Percentiles rank a stretch among this genome's conserved stretches.
These are phyloP conservation scores for Cercospora berteroae DNA, from an alignment of 2,329 filamentous ascomycete genomes.

Conservation along the genomic window DNA sequence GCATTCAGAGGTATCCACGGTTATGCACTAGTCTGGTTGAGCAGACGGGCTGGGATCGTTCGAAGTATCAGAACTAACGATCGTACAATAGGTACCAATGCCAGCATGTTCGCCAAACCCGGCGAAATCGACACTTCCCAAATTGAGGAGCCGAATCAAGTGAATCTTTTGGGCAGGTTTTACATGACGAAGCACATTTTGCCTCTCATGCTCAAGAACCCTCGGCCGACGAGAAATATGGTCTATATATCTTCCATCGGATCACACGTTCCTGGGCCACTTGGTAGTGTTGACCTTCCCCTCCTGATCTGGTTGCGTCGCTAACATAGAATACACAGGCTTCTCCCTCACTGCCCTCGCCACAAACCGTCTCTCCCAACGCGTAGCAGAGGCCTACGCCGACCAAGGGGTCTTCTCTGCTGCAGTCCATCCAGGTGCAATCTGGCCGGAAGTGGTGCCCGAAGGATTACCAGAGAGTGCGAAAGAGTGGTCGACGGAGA, in stretches of 20 bases:
- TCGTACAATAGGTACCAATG: neutral
- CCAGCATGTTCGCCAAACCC: conserved; percentile 8
- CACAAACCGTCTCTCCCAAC: conserved; percentile 36
- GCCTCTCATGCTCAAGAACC: conserved; percentile 10
- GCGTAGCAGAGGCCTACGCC: conserved; percentile 35
- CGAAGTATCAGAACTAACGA: neutral
- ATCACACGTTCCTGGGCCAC: conserved; percentile 35
- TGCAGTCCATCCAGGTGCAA: conserved; percentile 37
- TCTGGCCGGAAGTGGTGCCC: conserved; percentile 34
- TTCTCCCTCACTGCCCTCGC: conserved; percentile 38
- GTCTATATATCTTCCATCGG: conserved; percentile 36
- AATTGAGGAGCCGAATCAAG: conserved; percentile 14
- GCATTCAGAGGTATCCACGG: too few relatives aligned
- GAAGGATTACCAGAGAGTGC: conserved; percentile 34
- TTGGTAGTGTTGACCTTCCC: conserved; percentile 9
- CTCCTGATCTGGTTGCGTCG: too few relatives aligned
- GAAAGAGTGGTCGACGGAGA: conserved; percentile 26
- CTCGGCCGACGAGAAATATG: conserved; percentile 16
- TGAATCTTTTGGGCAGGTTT: conserved; percentile 21
- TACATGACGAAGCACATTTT: conserved; percentile 27
- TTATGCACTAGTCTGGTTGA: too few relatives aligned
- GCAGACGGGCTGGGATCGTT: neutral
- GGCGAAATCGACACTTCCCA: conserved; percentile 13
- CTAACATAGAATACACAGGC: conserved; percentile 18
- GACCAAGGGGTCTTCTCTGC: conserved; percentile 29